Base-by-base conservation (phyloP, 2,329 filamentous ascomycete genomes). In the Aspergillus awamori region DNA sequence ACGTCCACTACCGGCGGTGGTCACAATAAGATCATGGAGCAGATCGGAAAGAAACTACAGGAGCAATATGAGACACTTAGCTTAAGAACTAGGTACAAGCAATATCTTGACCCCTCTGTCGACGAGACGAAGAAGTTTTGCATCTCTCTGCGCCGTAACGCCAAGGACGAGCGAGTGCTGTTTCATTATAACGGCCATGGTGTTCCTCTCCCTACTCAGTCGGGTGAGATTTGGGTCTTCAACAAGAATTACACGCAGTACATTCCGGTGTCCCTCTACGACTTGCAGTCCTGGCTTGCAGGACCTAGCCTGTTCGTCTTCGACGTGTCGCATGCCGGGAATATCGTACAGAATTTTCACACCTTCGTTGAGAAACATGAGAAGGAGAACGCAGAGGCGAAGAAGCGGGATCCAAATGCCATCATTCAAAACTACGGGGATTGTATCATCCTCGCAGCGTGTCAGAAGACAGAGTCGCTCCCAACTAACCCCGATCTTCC, bases 201-300 rank as follows among this genome's bases (percentile, higher is more conserved):
- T 51, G 95, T 99, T 10, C 95, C 95, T 1, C 92, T 97, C 72
- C 95, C 95, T 3, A 99, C 95, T 0, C 88, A 91, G 3, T 97
- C 94, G 4, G 95, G 95, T 13, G 95, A 99, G 76, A 96, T 99
- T 20, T 99, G 95, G 95, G 96, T 98, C 5, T 99, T 99, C 77
- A 99, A 99, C 78, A 94, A 95, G 69, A 98, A 92, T 68, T 99
- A 97, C 75, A 99, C 95, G 0, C 95, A 99, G 77, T 99, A 99
- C 74, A 99, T 99, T 45, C 95, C 95, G 0, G 91, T 99, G 47
- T 97, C 94, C 1, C 81, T 99, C 8, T 97, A 96, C 71, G 95
- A 99, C 73, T 80, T 99, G 48, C 94, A 98, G 77, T 89, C 91
- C 61, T 99, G 95, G 95, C 86, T 99, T 7, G 93, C 94, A 64